These are phyloP conservation scores for Apiospora phragmitis DNA, from an alignment of 2,329 filamentous ascomycete genomes.

Conservation along the genomic window DNA sequence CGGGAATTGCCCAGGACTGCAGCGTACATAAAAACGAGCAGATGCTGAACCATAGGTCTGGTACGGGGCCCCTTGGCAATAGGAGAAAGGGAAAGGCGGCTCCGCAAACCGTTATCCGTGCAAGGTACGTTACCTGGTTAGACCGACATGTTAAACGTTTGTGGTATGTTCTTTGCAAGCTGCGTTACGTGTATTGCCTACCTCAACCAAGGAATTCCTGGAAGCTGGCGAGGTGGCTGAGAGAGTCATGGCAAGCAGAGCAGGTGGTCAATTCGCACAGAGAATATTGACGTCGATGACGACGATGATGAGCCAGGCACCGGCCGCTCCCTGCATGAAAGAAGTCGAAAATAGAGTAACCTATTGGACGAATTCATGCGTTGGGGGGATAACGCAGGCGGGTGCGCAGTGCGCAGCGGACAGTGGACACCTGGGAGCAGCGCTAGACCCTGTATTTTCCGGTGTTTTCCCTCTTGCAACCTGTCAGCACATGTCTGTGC, in stretches of 20 bases:
- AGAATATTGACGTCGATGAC: not conserved
- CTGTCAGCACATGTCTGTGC: not conserved
- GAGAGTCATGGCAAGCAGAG: not conserved
- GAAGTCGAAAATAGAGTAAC: not conserved
- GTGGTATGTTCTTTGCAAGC: not conserved
- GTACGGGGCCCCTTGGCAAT: not conserved
- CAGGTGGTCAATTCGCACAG: not conserved
- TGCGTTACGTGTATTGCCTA: not conserved
- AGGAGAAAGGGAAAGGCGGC: not conserved
- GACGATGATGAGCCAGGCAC: not conserved
- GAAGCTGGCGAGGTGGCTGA: too few relatives aligned
- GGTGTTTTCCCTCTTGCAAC: not conserved
- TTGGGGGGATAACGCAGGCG: not conserved
- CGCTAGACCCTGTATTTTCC: not conserved
- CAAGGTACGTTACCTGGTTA: not conserved
- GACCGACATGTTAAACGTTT: not conserved
- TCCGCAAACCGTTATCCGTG: not conserved
- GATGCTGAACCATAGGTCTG: not conserved
- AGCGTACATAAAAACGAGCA: not conserved
- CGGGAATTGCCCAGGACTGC: not conserved
- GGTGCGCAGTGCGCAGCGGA: not conserved
- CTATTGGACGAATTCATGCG: conserved; percentile 2
- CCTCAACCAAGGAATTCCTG: not conserved
- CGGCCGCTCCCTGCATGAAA: not conserved
- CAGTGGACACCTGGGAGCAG: not conserved